phyloP scores from a whole-genome alignment of 2,329 filamentous ascomycete genomes.

The Colletotrichum shisoi region DNA sequence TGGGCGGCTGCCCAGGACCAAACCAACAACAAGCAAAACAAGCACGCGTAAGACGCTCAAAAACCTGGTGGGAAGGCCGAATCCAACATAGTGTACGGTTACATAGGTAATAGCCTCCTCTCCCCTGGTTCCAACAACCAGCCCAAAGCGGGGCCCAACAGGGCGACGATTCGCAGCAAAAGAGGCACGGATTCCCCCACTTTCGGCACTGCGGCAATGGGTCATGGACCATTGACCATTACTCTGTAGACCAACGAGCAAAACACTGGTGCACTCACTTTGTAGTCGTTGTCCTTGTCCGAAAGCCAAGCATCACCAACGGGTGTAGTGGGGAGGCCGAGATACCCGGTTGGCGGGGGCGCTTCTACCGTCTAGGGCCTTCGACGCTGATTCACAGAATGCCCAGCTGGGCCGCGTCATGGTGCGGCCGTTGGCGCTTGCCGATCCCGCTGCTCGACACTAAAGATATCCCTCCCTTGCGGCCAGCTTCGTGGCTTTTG shows the following conservation, averaged over 20 bases:
- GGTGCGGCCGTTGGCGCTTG: conserved; percentile 19
- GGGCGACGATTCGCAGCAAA: neutral
- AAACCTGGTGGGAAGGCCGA: conserved; percentile 11
- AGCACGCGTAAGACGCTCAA: conserved; percentile 1
- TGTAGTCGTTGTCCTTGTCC: neutral
- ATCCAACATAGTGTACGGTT: conserved; percentile 4
- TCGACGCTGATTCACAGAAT: neutral
- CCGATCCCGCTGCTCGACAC: conserved; percentile 12
- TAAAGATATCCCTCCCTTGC: conserved; percentile 17
- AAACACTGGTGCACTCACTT: neutral
- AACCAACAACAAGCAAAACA: conserved; percentile 13
- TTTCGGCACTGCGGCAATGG: conserved; percentile 20
- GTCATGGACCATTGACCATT: neutral
- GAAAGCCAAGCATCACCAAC: neutral
- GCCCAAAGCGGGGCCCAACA: neutral
- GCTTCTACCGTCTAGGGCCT: neutral
- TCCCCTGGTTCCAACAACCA: conserved; percentile 2
- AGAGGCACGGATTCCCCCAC: conserved; percentile 1
- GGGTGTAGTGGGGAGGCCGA: neutral
- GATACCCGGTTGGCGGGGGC: conserved; percentile 3
- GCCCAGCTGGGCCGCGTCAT: conserved; percentile 34
- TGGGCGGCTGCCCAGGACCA: conserved; percentile 3
- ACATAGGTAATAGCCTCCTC: too few relatives aligned
- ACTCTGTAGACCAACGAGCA: neutral
- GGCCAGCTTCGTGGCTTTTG: neutral